Evolutionary conservation across 257 asterid species (phyloP).

Genomic region (Gardenia jasminoides): DNA sequence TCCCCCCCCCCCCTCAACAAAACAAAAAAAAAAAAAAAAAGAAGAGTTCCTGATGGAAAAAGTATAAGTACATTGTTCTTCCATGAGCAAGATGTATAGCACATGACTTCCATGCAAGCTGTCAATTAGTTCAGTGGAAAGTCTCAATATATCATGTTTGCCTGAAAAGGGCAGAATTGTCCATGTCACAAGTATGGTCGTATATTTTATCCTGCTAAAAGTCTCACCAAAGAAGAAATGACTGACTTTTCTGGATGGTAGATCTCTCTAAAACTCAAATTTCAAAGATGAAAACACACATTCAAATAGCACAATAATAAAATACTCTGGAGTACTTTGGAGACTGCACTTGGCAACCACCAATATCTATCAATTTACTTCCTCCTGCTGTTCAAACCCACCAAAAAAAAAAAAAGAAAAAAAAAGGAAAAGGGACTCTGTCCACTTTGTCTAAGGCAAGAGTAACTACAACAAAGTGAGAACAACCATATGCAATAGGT

Average conservation of each 20-base stretch:
- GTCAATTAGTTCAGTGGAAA: background rate
- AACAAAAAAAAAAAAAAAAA: too few species aligned
- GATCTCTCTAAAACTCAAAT: background rate
- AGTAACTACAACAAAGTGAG: too few species aligned
- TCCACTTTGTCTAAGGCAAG: too few species aligned
- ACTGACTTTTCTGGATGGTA: background rate
- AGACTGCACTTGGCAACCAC: background rate
- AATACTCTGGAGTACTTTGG: background rate
- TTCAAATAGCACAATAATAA: background rate
- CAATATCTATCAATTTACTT: too few species aligned
- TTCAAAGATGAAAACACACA: background rate
- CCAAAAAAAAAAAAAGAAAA: too few species aligned
- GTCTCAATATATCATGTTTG: background rate
- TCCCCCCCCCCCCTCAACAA: too few species aligned
- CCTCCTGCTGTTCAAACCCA: too few species aligned
- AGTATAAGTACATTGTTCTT: too few species aligned
- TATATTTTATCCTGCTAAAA: background rate
- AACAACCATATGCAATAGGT: background rate
- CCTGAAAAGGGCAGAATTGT: too few species aligned
- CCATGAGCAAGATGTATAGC: background rate
- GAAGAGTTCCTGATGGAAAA: too few species aligned
- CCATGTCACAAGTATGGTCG: too few species aligned
- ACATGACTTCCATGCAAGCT: background rate
- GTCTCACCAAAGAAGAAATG: background rate
- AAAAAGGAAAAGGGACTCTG: too few species aligned